A percentile compares a stretch with the other conserved stretches of the same genome.
phyloP scores from a whole-genome alignment of 164 flowering plant species.

The Berberis vulgaris region DNA sequence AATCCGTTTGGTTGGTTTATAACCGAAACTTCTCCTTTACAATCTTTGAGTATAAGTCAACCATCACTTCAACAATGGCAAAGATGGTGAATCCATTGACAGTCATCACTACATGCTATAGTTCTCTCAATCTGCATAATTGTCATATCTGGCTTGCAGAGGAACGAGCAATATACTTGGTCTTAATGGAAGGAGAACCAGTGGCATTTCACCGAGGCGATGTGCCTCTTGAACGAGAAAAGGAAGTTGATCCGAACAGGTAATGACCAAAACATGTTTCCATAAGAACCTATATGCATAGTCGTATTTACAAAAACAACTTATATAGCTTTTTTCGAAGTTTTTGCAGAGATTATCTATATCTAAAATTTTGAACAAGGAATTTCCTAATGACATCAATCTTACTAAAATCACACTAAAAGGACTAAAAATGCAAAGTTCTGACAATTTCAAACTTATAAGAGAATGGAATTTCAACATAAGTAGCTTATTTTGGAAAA shows the following conservation, averaged over 20 bases:
- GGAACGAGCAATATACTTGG: slow-evolving; percentile 44
- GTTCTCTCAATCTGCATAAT: not conserved
- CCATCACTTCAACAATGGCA: slow-evolving; percentile 3
- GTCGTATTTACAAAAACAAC: not conserved
- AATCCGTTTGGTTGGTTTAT: too few relatives aligned
- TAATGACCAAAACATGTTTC: not conserved
- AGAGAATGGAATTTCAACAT: too few relatives aligned
- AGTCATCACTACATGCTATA: not conserved
- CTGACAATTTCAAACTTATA: too few relatives aligned
- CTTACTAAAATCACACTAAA: too few relatives aligned
- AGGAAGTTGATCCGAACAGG: slow-evolving; percentile 25
- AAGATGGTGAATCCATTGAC: not conserved
- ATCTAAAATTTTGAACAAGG: too few relatives aligned
- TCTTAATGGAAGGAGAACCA: slow-evolving; percentile 61
- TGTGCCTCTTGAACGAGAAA: slow-evolving; percentile 9
- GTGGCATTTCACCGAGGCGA: slow-evolving; percentile 41
- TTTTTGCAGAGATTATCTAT: too few relatives aligned
- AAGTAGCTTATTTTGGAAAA: too few relatives aligned
- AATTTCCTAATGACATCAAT: too few relatives aligned
- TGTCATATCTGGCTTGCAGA: slow-evolving; percentile 22
- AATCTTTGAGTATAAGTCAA: too few relatives aligned
- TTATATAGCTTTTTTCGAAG: too few relatives aligned
- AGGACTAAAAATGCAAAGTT: too few relatives aligned
- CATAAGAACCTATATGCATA: not conserved
- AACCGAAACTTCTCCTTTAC: too few relatives aligned